Conservation (phyloP, 2,329 filamentous ascomycete species). For the Thermothelomyces thermophilus region DNA sequence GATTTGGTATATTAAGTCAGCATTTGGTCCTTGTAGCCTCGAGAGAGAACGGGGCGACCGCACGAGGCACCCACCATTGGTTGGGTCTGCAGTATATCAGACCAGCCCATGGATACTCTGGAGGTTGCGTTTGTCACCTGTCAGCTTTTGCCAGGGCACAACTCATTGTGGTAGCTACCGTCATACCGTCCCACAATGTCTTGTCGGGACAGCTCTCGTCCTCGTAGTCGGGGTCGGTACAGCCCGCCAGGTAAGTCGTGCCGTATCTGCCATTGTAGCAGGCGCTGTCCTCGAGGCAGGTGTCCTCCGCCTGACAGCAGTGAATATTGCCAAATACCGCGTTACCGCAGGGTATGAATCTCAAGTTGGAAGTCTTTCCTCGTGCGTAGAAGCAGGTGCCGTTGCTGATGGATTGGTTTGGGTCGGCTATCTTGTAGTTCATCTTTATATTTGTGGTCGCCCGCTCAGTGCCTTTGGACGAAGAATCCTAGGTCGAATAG, state of each 20-base stretch:
- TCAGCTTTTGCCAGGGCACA: neutral
- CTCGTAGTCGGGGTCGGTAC: slow-evolving; percentile 30
- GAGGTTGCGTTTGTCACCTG: neutral
- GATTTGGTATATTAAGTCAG: neutral
- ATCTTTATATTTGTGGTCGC: no score
- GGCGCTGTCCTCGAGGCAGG: slow-evolving; percentile 26
- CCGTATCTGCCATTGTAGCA: slow-evolving; percentile 26
- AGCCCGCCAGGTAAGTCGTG: slow-evolving; percentile 34
- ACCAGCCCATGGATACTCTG: slow-evolving; percentile 28
- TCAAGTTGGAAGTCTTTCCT: slow-evolving; percentile 10
- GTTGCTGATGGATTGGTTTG: slow-evolving; percentile 27
- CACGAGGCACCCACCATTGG: slow-evolving; percentile 7
- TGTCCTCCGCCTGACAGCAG: slow-evolving; percentile 31
- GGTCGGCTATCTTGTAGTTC: slow-evolving; percentile 10
- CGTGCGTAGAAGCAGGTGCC: slow-evolving; percentile 29
- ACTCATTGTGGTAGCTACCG: slow-evolving; percentile 3
- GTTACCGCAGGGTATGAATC: slow-evolving; percentile 32
- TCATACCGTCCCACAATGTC: slow-evolving; percentile 9
- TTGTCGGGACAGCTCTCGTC: slow-evolving; percentile 32
- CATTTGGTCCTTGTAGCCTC: neutral
- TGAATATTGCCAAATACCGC: slow-evolving; percentile 27
- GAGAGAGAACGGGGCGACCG: slow-evolving; percentile 11
- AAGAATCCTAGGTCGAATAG: neutral
- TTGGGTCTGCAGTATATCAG: slow-evolving; percentile 29
- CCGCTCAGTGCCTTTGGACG: neutral